phyloP scores from a whole-genome alignment of 257 asterid genomes.

The Verbena officinalis region DNA sequence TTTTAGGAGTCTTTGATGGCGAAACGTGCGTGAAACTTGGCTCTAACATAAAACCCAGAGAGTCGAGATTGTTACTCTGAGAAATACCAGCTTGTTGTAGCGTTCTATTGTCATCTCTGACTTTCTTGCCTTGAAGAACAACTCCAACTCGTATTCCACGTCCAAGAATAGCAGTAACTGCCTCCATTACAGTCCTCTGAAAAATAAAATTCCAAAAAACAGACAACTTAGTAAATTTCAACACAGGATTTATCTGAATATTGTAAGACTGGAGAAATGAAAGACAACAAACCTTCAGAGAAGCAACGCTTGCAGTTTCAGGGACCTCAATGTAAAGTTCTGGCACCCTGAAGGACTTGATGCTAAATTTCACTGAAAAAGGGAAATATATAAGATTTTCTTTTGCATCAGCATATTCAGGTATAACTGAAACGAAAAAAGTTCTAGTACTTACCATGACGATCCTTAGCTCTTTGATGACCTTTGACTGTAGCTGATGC shows the following conservation, averaged over 20 bases:
- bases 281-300: constrained; percentile 67
- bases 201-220: constrained; percentile 13
- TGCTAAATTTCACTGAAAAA: constrained; percentile 78
- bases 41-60: constrained; percentile 67
- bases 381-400: constrained; percentile 31
- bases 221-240: constrained; percentile 11
- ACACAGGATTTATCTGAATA: too few species aligned
- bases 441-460: constrained; percentile 49
- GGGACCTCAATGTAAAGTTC: constrained; percentile 95
- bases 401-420: neutral
- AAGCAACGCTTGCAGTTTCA: constrained; percentile 86
- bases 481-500: constrained; percentile 41
- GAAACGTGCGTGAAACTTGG: constrained; percentile 44
- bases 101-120: constrained; percentile 68
- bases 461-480: constrained; percentile 51
- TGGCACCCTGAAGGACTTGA: constrained; percentile 93
- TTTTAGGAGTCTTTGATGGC: constrained; percentile 36
- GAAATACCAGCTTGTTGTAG: constrained; percentile 76
- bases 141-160: constrained; percentile 72
- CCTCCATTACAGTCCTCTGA: constrained; percentile 81
- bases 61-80: constrained; percentile 52
- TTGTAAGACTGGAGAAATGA: constrained; percentile 16
- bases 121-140: constrained; percentile 74
- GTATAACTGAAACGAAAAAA: constrained; percentile 20
- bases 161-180: constrained; percentile 65